Percentiles rank a stretch among this genome's conserved stretches.
Conservation (phyloP, 2,329 filamentous ascomycete genomes). For the Dothistroma septosporum region DNA sequence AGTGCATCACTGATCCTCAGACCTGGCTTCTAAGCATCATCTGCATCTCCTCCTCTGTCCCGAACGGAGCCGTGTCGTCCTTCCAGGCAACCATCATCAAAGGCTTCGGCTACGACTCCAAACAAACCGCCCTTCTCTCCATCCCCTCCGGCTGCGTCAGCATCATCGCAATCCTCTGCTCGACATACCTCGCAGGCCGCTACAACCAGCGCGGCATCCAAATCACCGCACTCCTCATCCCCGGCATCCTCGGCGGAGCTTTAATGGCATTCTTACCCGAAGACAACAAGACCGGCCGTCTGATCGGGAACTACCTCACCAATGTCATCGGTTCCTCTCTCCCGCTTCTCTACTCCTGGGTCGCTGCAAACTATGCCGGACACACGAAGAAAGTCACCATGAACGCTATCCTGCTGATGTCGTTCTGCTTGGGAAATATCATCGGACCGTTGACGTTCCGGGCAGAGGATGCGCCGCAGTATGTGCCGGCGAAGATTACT, state of each 20-base stretch:
- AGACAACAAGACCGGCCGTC: slow-evolving; percentile 43
- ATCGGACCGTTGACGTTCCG: slow-evolving; percentile 41
- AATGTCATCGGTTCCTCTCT: slow-evolving; percentile 39
- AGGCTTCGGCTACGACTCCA: slow-evolving; percentile 30
- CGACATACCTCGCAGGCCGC: slow-evolving; percentile 26
- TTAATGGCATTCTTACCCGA: slow-evolving; percentile 32
- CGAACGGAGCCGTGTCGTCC: slow-evolving; percentile 42
- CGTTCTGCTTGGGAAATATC: slow-evolving; percentile 39
- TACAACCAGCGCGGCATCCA: slow-evolving; percentile 31
- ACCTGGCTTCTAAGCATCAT: slow-evolving; percentile 42
- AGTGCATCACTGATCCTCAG: slow-evolving; percentile 45
- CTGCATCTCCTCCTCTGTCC: slow-evolving; percentile 32
- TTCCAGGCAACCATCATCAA: slow-evolving; percentile 36
- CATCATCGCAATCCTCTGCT: slow-evolving; percentile 37
- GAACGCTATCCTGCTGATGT: slow-evolving; percentile 53
- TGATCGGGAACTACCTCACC: slow-evolving; percentile 40
- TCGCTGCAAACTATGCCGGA: slow-evolving; percentile 56
- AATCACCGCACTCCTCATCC: slow-evolving; percentile 26
- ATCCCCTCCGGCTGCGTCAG: slow-evolving; percentile 55
- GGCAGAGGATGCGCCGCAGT: slow-evolving; percentile 35
- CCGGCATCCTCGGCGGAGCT: slow-evolving; percentile 29
- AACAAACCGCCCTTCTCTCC: slow-evolving; percentile 39
- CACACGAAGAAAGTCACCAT: slow-evolving; percentile 59
- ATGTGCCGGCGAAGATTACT: slow-evolving; percentile 43
- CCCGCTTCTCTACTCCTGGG: slow-evolving; percentile 37